Evolutionary conservation across 2,329 filamentous ascomycete species (phyloP).

Genomic region (Shiraia sp.): DNA sequence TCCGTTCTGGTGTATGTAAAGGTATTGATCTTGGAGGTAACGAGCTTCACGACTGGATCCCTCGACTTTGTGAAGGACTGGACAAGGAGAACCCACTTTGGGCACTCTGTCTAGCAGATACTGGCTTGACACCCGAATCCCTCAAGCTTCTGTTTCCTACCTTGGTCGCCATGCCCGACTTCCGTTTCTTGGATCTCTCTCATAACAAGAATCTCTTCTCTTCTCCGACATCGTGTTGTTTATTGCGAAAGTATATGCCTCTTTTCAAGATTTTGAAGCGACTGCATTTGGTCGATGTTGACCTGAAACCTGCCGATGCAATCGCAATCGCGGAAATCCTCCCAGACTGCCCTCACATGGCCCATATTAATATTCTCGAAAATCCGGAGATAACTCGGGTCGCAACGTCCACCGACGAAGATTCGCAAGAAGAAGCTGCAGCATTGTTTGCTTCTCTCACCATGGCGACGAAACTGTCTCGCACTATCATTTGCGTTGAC

Average conservation of each 20-base stretch:
- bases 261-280: constrained; percentile 77
- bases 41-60: constrained; percentile 58
- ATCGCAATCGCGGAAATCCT: constrained; percentile 90
- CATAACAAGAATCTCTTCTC: constrained; percentile 84
- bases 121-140: constrained; percentile 73
- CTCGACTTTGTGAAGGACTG: constrained; percentile 56
- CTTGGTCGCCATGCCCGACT: constrained; percentile 68
- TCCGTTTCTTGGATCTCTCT: constrained; percentile 89
- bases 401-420: constrained; percentile 75
- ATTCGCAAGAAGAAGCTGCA: constrained; percentile 87
- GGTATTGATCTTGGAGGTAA: constrained; percentile 90
- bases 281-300: constrained; percentile 83
- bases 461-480: constrained; percentile 81
- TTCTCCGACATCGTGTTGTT: constrained; percentile 71
- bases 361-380: constrained; percentile 84
- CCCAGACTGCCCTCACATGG: constrained; percentile 78
- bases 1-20: constrained; percentile 77
- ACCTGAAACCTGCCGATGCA: constrained; percentile 81
- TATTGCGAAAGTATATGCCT: constrained; percentile 82
- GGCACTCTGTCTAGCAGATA: constrained; percentile 84
- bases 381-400: constrained; percentile 74
- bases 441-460: constrained; percentile 91
- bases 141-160: constrained; percentile 76
- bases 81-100: constrained; percentile 62
- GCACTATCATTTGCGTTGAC: constrained; percentile 84